Percentiles rank a stretch among this genome's conserved stretches.
phyloP scores from a whole-genome alignment of 345 rosid species.

The Zanthoxylum bungeanum region DNA sequence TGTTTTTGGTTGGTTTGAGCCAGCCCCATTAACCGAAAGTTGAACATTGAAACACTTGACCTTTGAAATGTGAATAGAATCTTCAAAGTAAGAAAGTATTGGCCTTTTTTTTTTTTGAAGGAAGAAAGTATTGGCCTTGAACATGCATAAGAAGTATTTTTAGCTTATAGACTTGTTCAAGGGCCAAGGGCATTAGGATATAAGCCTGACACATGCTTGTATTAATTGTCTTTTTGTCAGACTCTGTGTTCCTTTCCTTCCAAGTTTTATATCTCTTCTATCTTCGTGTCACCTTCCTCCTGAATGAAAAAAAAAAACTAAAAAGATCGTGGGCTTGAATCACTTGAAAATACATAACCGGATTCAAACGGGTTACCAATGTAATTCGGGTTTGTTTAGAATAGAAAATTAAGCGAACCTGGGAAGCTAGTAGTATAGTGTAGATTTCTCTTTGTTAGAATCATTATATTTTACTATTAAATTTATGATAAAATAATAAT shows the following conservation, averaged over 20 bases:
- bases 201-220: neutral
- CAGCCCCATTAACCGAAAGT: constrained; percentile 19
- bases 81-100: neutral
- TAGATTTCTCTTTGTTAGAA: no score
- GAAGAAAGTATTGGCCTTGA: neutral
- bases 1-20: constrained; percentile 6
- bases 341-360: neutral
- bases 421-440: neutral
- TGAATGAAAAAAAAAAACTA: neutral
- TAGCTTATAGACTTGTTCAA: neutral
- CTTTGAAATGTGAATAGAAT: neutral
- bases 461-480: no score
- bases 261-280: neutral
- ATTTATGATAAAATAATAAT: no score
- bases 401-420: neutral
- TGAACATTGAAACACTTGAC: constrained; percentile 1
- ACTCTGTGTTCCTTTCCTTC: neutral
- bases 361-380: neutral
- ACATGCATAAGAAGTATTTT: neutral
- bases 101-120: neutral
- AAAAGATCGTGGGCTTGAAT: neutral
- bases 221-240: neutral
- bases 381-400: neutral
- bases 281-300: neutral
- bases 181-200: neutral